Evolutionary conservation across 352 stramenopile genomes (phyloP).

Genomic region (Pythium dissimile): DNA sequence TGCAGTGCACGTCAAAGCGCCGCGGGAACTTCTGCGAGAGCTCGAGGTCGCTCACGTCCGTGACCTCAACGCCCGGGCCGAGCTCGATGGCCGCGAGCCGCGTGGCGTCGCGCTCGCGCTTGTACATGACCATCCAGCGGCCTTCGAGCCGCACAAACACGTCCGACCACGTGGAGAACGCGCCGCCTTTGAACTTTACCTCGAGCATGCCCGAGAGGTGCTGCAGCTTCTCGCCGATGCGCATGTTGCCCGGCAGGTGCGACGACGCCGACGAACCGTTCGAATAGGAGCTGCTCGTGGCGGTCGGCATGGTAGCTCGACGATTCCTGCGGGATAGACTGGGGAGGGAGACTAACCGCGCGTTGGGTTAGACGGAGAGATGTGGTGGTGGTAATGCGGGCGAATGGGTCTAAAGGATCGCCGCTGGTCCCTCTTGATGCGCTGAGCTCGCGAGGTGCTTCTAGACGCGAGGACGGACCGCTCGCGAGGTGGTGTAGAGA

Average conservation of each 20-base stretch:
- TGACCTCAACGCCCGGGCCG: conserved; percentile 60
- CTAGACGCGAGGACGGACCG: too few relatives aligned
- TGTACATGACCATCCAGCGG: conserved; percentile 70
- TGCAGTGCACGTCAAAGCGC: conserved; percentile 72
- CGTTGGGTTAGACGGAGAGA: too few relatives aligned
- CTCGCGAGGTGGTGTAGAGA: too few relatives aligned
- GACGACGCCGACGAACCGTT: background rate
- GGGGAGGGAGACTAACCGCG: too few relatives aligned
- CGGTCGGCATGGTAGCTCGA: too few relatives aligned
- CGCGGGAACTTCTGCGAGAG: conserved; percentile 67
- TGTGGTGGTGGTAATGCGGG: too few relatives aligned
- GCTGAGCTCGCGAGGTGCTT: too few relatives aligned
- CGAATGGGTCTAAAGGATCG: too few relatives aligned
- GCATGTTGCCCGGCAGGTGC: background rate
- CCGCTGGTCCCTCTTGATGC: too few relatives aligned
- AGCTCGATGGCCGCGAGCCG: conserved; percentile 69
- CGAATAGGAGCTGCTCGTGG: conserved; percentile 8
- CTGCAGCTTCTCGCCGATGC: conserved; percentile 34
- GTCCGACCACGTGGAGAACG: conserved; percentile 65
- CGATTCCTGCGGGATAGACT: too few relatives aligned
- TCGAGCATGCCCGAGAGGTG: conserved; percentile 51
- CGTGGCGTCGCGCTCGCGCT: conserved; percentile 50
- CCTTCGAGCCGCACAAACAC: conserved; percentile 63
- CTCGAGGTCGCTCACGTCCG: conserved; percentile 54
- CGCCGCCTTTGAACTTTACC: conserved; percentile 64